phyloP scores from a whole-genome alignment of 192 early-diverging fungal genomes.

The Backusella luteola region DNA sequence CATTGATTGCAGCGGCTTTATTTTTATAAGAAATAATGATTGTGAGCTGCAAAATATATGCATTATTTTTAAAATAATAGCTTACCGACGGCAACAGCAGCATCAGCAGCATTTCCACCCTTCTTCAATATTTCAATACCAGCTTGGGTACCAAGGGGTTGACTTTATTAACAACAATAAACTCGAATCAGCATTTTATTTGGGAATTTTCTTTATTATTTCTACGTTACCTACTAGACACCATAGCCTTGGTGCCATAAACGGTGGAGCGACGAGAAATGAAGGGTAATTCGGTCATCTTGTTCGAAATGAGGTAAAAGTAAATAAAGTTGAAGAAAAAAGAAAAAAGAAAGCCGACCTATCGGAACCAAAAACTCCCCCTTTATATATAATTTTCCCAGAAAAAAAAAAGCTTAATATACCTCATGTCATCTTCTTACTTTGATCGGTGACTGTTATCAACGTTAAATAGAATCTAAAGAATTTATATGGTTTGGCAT shows the following conservation, averaged over 20 bases:
- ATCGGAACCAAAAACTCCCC: background rate
- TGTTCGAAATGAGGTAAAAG: background rate
- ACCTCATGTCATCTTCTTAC: no score
- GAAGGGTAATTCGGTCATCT: conserved; percentile 25
- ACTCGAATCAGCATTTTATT: background rate
- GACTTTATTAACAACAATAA: conserved; percentile 33
- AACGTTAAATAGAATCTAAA: no score
- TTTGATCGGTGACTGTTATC: no score
- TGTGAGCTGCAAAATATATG: background rate
- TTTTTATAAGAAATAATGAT: background rate
- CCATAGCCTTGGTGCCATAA: conserved; percentile 62
- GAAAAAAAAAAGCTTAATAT: background rate
- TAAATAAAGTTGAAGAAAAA: background rate
- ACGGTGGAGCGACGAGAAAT: conserved; percentile 52
- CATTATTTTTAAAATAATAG: background rate
- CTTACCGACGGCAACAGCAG: conserved; percentile 51
- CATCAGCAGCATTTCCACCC: conserved; percentile 79
- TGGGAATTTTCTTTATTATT: background rate
- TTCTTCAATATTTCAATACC: conserved; percentile 60
- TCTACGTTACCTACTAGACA: conserved; percentile 43
- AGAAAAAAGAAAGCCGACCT: background rate
- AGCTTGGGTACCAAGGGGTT: conserved; percentile 69
- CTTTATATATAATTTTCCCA: background rate
- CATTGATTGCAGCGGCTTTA: conserved; percentile 63
- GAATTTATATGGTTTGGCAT: no score